Evolutionary conservation across 1,284 basidiomycete species (phyloP).

Genomic region (Tetrapyrgos nigripes): DNA sequence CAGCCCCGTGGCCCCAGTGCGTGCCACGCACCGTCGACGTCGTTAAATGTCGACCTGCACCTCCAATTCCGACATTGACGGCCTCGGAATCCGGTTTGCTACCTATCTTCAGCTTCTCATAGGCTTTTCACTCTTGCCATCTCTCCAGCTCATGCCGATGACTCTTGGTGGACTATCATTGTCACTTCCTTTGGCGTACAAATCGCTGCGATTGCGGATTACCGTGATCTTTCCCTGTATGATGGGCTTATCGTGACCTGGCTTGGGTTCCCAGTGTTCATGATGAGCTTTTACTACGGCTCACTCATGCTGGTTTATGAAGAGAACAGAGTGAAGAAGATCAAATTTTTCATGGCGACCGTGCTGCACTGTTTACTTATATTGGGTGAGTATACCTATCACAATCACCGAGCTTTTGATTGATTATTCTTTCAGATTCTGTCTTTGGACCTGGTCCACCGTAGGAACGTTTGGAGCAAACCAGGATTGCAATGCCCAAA

Average conservation of each 20-base stretch:
- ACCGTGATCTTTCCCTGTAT: constrained; percentile 4
- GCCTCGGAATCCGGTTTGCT: constrained; percentile 6
- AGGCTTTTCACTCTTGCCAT: constrained; percentile 2
- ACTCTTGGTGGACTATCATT: constrained; percentile 9
- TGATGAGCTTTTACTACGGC: no score
- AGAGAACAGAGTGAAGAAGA: constrained; percentile 1
- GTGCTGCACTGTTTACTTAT: background rate
- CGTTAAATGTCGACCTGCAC: no score
- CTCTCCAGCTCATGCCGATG: background rate
- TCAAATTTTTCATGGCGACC: background rate
- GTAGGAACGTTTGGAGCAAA: background rate
- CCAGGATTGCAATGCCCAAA: background rate
- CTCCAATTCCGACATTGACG: constrained; percentile 5
- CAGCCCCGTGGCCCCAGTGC: no score
- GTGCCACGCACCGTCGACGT: no score
- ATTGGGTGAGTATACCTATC: no score
- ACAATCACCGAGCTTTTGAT: no score
- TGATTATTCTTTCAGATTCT: no score
- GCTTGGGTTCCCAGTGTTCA: no score
- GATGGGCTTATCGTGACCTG: constrained; percentile 6
- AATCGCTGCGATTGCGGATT: constrained; percentile 4
- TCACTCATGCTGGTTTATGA: no score
- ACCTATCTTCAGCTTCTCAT: constrained; percentile 10
- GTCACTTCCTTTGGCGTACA: constrained; percentile 7
- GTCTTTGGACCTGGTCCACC: background rate